These are phyloP conservation scores for Yamadazyma paraphyllophila DNA, from an alignment of 805 yeast genomes.

Conservation along the genomic window DNA sequence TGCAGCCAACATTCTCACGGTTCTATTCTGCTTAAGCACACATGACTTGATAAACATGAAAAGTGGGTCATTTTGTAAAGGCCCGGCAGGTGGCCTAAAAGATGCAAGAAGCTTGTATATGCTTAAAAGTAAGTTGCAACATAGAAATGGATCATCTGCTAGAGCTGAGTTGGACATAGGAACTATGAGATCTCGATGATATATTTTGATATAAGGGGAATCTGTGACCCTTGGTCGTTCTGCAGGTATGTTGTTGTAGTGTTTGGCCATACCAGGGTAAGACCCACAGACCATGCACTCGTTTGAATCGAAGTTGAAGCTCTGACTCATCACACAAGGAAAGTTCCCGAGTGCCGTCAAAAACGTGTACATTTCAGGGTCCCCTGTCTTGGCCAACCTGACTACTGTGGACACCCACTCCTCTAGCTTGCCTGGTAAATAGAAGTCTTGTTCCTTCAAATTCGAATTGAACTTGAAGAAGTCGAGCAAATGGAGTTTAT, in stretches of 20 bases:
- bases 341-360: conserved; percentile 41
- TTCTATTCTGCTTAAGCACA: conserved; percentile 40
- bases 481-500: conserved; percentile 2
- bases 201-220: conserved; percentile 18
- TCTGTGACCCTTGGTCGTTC: conserved; percentile 17
- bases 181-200: conserved; percentile 25
- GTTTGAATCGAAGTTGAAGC: conserved; percentile 27
- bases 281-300: conserved; percentile 37
- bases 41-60: conserved; percentile 33
- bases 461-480: conserved; percentile 3
- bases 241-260: background rate
- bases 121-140: conserved; percentile 45
- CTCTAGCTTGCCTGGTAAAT: background rate
- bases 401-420: conserved; percentile 1
- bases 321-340: conserved; percentile 41
- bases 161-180: background rate
- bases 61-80: conserved; percentile 26
- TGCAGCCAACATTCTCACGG: conserved; percentile 52
- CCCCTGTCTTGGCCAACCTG: background rate
- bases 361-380: conserved; percentile 19
- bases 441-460: too few species aligned
- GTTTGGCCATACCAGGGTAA: background rate
- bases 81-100: conserved; percentile 45
- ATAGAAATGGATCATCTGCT: conserved; percentile 23
- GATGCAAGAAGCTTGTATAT: conserved; percentile 52